A percentile compares a stretch with the other conserved stretches of the same genome.
These are phyloP conservation scores for Amphicarpaea edgeworthii DNA, from an alignment of 306 rosid species.

Conservation along the genomic window DNA sequence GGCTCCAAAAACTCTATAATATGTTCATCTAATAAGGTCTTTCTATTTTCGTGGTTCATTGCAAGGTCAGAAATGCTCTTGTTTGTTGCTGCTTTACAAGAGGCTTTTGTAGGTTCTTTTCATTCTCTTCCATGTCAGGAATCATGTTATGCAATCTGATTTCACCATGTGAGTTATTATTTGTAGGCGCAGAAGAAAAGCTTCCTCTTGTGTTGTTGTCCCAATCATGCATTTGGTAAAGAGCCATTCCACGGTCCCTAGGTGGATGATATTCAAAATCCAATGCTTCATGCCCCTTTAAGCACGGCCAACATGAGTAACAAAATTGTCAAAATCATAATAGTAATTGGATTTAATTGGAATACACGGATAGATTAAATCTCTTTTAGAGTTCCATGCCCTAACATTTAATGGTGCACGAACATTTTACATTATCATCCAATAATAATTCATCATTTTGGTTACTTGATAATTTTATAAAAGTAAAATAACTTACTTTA, in stretches of 20 bases:
- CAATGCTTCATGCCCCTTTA: conserved; percentile 55
- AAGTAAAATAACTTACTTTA: no score
- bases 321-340: not conserved
- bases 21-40: conserved; percentile 59
- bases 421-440: no score
- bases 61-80: conserved; percentile 44
- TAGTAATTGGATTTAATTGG: not conserved
- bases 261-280: conserved; percentile 50
- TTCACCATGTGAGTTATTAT: conserved; percentile 41
- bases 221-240: conserved; percentile 40
- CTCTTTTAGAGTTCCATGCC: no score
- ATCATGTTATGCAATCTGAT: conserved; percentile 29
- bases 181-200: conserved; percentile 37
- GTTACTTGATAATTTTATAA: no score
- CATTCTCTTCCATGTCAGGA: conserved; percentile 48
- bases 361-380: not conserved
- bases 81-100: conserved; percentile 51
- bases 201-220: conserved; percentile 41
- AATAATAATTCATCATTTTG: no score
- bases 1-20: conserved; percentile 52
- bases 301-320: conserved; percentile 51
- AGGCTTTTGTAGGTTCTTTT: conserved; percentile 52
- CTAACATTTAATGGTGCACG: no score
- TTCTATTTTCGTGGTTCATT: conserved; percentile 45
- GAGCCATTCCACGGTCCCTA: conserved; percentile 33